Base-by-base conservation (phyloP, 306 rosid species). In the Dryas drummondii region DNA sequence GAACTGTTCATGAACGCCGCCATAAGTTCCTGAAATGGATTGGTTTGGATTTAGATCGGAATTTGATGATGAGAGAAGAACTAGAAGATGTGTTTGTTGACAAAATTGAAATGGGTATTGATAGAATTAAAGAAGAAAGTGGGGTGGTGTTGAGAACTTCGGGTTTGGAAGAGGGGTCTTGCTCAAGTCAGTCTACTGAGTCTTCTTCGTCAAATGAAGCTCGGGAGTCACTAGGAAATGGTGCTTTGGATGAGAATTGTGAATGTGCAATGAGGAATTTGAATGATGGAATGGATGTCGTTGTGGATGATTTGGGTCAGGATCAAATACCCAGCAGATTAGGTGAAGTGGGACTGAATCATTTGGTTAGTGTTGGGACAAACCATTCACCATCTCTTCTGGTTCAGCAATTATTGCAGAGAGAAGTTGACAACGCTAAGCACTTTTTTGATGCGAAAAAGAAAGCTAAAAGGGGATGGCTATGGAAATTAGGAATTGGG, bases 1-100 rank as follows among this genome's bases (percentile, higher is more conserved):
- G 80, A 53, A 82, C 89, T 81, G 97, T 92, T 72, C 61, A 82
- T 27, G 86, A 71, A 60, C 81, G 97, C 32, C 87, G 96, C 66
- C 81, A 22, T 41, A 87, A 84, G 82, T 90, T 92, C 85, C 51
- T 85, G 44, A 82, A 82, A 80, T 92, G 91, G 92, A 82, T 90
- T 92, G 81, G 83, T 76, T 72, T 85, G 44, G 88, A 75, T 67
- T 74, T 78, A 64, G 85, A 81, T 65, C 49, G 2, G 63, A 80
- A 74, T 72, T 82, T 75, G 32, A 17, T 58, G 48, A 48, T 42
- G 70, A 74, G 68, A 52, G 83, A 78, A 58, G 81, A 76, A 4
- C 58, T 72, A 59, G 76, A 47, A 54, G 80, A 75, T 82, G 68
- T 32, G 47, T 75, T 54, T 40, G 37, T 70, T 47, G 46, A 55